Percentiles rank a stretch among this genome's conserved stretches.
phyloP scores from a whole-genome alignment of 768 basidiomycete species.

The Tulasnella sp. region DNA sequence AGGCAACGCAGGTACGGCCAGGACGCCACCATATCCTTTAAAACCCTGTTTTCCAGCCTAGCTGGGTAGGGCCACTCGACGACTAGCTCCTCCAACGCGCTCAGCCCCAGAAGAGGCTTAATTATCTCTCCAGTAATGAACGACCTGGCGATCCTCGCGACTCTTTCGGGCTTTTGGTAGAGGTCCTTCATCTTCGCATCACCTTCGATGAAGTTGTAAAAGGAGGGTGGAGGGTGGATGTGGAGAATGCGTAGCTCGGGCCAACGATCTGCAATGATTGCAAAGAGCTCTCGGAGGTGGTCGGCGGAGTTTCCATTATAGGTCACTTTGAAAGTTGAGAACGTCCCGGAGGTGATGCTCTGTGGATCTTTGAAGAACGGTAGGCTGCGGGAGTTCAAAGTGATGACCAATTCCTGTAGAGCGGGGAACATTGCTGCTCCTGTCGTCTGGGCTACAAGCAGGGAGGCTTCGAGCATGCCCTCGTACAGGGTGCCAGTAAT shows the following conservation, averaged over 20 bases:
- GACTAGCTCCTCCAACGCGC: slow-evolving; percentile 2
- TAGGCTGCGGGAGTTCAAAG: not conserved
- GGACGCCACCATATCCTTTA: not conserved
- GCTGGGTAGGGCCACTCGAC: slow-evolving; percentile 17
- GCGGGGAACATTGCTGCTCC: not conserved
- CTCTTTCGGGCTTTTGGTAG: slow-evolving; percentile 17
- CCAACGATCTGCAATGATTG: not conserved
- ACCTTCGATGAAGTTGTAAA: slow-evolving; percentile 13
- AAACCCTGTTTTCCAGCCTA: not conserved
- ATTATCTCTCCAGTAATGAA: not conserved
- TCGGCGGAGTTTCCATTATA: slow-evolving; percentile 8
- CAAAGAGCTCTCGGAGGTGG: not conserved
- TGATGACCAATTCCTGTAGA: not conserved
- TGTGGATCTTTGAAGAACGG: not conserved
- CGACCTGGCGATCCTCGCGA: slow-evolving; percentile 2
- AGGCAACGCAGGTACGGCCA: slow-evolving; percentile 14
- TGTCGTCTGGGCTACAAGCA: not conserved
- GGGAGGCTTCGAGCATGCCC: not conserved
- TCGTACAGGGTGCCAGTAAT: not conserved
- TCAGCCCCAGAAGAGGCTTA: slow-evolving; percentile 3
- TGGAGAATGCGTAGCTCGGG: not conserved
- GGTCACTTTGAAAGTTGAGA: slow-evolving; percentile 8
- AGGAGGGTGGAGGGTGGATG: not conserved
- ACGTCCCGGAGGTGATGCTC: not conserved
- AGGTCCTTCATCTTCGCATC: slow-evolving; percentile 14